These are phyloP conservation scores for Phialemonium atrogriseum DNA, from an alignment of 2,329 filamentous ascomycete species.

Conservation along the genomic window DNA sequence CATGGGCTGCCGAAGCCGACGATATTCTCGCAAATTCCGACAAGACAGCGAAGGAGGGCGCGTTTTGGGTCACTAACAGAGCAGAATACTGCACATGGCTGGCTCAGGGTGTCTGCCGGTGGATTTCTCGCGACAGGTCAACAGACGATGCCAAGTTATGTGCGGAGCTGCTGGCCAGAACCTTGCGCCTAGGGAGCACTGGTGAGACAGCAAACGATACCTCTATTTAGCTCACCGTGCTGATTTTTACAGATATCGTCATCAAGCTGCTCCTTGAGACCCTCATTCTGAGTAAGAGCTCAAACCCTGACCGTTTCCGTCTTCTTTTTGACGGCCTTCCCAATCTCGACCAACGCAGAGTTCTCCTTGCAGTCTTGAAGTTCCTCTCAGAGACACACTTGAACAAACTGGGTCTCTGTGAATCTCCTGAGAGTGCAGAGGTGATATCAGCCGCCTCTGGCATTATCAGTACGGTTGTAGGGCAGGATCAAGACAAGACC, in stretches of 20 bases:
- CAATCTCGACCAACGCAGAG: slow-evolving; percentile 33
- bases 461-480: slow-evolving; percentile 42
- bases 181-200: slow-evolving; percentile 63
- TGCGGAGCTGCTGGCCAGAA: slow-evolving; percentile 45
- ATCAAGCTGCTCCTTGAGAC: slow-evolving; percentile 26
- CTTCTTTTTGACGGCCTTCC: slow-evolving; percentile 26
- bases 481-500: slow-evolving; percentile 37
- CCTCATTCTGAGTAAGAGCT: slow-evolving; percentile 22
- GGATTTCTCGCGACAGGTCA: slow-evolving; percentile 23
- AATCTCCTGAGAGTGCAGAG: slow-evolving; percentile 17
- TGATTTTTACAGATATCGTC: slow-evolving; percentile 29
- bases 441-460: slow-evolving; percentile 50
- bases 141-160: slow-evolving; percentile 31
- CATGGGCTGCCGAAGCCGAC: slow-evolving; percentile 47
- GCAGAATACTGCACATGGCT: slow-evolving; percentile 64
- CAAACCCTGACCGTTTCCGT: slow-evolving; percentile 19
- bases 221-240: too few species aligned
- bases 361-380: slow-evolving; percentile 30
- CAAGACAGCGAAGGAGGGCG: slow-evolving; percentile 11
- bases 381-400: slow-evolving; percentile 38
- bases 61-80: slow-evolving; percentile 57
- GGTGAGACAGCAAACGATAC: slow-evolving; percentile 37
- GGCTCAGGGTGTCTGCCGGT: slow-evolving; percentile 50
- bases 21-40: slow-evolving; percentile 28
- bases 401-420: slow-evolving; percentile 21